phyloP scores from a whole-genome alignment of 805 yeast species.

The Candida silvicultrix region DNA sequence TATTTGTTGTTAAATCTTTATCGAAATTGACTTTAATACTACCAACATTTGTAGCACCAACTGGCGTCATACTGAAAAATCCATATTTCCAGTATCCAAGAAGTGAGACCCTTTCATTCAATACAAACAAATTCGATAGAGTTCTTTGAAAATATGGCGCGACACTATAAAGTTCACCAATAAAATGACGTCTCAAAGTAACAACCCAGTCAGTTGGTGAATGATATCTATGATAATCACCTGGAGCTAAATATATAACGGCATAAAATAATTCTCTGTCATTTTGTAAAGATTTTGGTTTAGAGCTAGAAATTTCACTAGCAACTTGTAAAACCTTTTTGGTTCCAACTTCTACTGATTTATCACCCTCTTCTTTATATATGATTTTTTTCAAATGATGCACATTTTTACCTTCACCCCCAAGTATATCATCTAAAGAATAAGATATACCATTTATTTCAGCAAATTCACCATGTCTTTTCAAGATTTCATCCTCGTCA shows the following conservation, averaged over 20 bases:
- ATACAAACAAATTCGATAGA: constrained; percentile 76
- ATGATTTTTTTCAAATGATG: constrained; percentile 41
- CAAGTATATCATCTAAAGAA: constrained; percentile 62
- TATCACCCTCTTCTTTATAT: constrained; percentile 65
- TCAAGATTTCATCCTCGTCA: constrained; percentile 33
- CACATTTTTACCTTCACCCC: constrained; percentile 38
- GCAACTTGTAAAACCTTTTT: constrained; percentile 34
- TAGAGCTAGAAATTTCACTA: constrained; percentile 17
- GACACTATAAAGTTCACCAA: constrained; percentile 92
- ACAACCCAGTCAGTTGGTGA: constrained; percentile 97
- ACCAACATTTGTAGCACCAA: constrained; percentile 98
- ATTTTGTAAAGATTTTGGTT: constrained; percentile 18
- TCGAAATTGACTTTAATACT: constrained; percentile 90
- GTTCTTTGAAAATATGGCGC: constrained; percentile 94
- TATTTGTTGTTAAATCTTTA: constrained; percentile 81
- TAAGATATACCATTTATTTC: constrained; percentile 67
- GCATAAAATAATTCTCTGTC: constrained; percentile 72
- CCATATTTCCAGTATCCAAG: constrained; percentile 97
- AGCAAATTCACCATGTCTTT: constrained; percentile 71
- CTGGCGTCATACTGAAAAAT: constrained; percentile 97
- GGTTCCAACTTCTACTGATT: constrained; percentile 32
- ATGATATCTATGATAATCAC: constrained; percentile 96
- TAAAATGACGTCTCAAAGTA: constrained; percentile 86
- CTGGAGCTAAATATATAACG: constrained; percentile 95
- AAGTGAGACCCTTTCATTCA: constrained; percentile 92